These are phyloP conservation scores for Chenopodium album DNA, from an alignment of 148 eudicot genomes.

Conservation along the genomic window DNA sequence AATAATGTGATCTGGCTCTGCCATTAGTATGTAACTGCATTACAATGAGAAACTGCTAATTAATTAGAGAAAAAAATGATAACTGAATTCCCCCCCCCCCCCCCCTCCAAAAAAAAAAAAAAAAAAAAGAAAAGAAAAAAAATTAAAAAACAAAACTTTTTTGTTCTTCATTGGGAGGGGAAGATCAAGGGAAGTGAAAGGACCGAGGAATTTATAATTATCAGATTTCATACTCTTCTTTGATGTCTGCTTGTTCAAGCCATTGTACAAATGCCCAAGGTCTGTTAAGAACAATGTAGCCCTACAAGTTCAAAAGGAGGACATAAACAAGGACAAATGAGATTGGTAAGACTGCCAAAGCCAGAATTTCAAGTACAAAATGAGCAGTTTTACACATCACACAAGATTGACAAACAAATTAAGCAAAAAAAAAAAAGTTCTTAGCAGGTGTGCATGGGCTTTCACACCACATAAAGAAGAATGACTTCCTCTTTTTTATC, in stretches of 20 bases:
- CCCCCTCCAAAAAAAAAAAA: no score
- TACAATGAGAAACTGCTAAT: constrained; percentile 9
- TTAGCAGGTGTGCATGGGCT: not conserved
- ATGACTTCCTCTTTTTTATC: not conserved
- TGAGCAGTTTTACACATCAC: not conserved
- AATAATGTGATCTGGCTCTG: constrained; percentile 96
- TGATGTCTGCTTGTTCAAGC: constrained; percentile 91
- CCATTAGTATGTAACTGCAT: constrained; percentile 91
- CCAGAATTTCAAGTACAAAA: not conserved
- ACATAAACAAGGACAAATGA: constrained; percentile 1
- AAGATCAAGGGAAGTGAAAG: not conserved
- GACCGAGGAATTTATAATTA: not conserved
- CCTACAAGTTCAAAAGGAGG: constrained; percentile 46
- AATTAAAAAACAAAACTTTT: no score
- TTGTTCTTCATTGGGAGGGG: no score
- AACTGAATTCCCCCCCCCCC: not conserved
- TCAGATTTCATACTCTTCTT: constrained; percentile 77
- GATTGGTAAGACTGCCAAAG: not conserved
- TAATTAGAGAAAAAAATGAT: not conserved
- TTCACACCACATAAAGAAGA: not conserved
- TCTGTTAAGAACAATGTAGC: constrained; percentile 96
- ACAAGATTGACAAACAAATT: not conserved
- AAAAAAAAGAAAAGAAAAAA: no score
- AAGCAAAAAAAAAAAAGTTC: not conserved
- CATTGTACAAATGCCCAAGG: constrained; percentile 99